Evolutionary conservation across 2,329 filamentous ascomycete genomes (phyloP), one percentile per base, ranked within the genome.

Genomic region (Alternaria sp.): DNA sequence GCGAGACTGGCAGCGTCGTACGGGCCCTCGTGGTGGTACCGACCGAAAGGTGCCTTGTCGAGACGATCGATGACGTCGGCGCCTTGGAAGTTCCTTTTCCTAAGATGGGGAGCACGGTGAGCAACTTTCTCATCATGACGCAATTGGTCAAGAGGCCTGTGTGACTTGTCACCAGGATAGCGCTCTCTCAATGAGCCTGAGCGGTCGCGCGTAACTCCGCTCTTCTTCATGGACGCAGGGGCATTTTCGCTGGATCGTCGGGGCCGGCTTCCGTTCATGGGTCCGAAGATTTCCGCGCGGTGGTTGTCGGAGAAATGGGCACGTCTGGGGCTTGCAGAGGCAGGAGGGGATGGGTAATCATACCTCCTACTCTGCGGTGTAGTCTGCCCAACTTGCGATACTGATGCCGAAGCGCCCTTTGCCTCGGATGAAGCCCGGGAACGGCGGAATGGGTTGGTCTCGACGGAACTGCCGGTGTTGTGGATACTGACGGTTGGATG

Each of bases 11-110:
- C 91, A 10, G 94, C 93, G 77, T 98, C 95, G 71, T 92, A 98
- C 0, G 95, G 95, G 0, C 95, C 94, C 67, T 91, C 92, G 73
- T 98, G 95, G 79, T 97, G 95, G 79, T 97, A 97, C 3, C 86
- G 81, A 18, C 85, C 86, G 55, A 87, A 87, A n/a, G 71, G 70
- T n/a, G 87, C 79, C 3, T 86, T 85, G 76, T 97, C 95, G 1
- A 98, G 87, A 6, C 84, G 83, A 78, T 97, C 95, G 73, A 98
- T 96, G 9, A 86, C 84, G 78, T 98, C 94, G 2, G 92, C 87
- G 49, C 87, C 87, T 25, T 89, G 87, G 15, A 90, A 85, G 72
- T 89, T 84, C 73, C 86, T 87, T 76, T 89, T 91, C 71, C 86
- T 87, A 51, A 92, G 85, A 77, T 91, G 90, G 2, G 87, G 87